Evolutionary conservation across 2,329 filamentous ascomycete species (phyloP).

Genomic region (Sphaerulina musiva): DNA sequence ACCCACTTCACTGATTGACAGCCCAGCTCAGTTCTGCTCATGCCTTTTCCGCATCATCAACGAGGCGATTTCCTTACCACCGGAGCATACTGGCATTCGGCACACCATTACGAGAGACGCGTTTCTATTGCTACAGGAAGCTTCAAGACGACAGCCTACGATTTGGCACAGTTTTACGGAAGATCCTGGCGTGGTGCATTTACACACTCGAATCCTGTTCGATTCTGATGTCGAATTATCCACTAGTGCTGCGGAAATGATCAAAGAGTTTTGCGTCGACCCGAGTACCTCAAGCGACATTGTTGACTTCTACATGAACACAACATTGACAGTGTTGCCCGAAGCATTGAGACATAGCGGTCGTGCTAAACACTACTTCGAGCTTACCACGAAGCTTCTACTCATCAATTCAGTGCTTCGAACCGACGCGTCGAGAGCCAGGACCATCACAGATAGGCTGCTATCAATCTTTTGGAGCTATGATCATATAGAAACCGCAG

Average conservation of each 20-base stretch:
- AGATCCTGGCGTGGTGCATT: conserved; percentile 27
- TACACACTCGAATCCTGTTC: conserved; percentile 34
- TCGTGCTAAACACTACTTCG: conserved; percentile 21
- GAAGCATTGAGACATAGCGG: conserved; percentile 13
- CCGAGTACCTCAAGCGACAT: conserved; percentile 10
- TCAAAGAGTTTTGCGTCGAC: conserved; percentile 26
- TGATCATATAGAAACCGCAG: conserved; percentile 23
- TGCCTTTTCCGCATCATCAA: conserved; percentile 20
- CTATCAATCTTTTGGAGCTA: conserved; percentile 18
- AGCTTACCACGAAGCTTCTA: conserved; percentile 17
- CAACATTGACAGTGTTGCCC: conserved; percentile 19
- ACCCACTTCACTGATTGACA: conserved; percentile 18
- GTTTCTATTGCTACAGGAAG: conserved; percentile 12
- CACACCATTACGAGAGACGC: conserved; percentile 1
- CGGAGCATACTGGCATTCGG: conserved; percentile 1
- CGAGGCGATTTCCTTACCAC: conserved; percentile 1
- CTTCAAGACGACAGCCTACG: conserved; percentile 22
- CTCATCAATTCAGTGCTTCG: conserved; percentile 11
- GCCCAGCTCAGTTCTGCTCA: conserved; percentile 19
- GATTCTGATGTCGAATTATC: conserved; percentile 16
- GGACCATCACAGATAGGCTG: conserved; percentile 20
- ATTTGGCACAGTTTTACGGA: conserved; percentile 27
- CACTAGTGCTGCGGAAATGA: conserved; percentile 10
- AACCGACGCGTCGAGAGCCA: conserved; percentile 18
- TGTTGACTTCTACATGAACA: conserved; percentile 22